phyloP scores from a whole-genome alignment of 192 early-diverging fungal genomes.

The Gaertneriomyces sp. region DNA sequence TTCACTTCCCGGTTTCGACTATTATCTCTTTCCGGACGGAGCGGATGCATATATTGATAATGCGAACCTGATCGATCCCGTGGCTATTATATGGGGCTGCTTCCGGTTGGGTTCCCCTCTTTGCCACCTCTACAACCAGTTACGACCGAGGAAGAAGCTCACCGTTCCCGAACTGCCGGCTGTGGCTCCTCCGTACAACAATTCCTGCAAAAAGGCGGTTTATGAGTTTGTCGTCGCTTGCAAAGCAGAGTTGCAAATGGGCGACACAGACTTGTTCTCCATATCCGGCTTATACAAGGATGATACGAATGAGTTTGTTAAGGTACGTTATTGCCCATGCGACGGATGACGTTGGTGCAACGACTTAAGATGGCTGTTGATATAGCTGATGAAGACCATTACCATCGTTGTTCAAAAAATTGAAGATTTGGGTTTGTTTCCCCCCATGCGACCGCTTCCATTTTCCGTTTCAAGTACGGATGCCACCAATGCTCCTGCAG shows the following conservation, averaged over 20 bases:
- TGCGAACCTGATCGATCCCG: conserved; percentile 37
- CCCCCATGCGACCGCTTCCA: conserved; percentile 45
- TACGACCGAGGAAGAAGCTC: conserved; percentile 27
- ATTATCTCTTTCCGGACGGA: conserved; percentile 51
- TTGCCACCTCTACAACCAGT: conserved; percentile 48
- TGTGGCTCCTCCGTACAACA: conserved; percentile 33
- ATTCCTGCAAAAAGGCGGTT: conserved; percentile 78
- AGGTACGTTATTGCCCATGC: conserved; percentile 50
- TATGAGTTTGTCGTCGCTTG: conserved; percentile 88
- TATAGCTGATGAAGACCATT: conserved; percentile 65
- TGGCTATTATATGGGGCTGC: conserved; percentile 41
- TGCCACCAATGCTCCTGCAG: conserved; percentile 54
- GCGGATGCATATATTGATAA: conserved; percentile 25
- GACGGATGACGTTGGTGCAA: not conserved
- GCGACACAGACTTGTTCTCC: conserved; percentile 75
- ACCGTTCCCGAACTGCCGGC: conserved; percentile 37
- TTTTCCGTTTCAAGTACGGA: conserved; percentile 30
- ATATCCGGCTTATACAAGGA: conserved; percentile 87
- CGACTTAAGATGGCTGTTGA: not conserved
- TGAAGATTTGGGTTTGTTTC: conserved; percentile 63
- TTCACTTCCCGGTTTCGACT: conserved; percentile 48
- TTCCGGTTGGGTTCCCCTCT: conserved; percentile 51
- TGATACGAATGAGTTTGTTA: conserved; percentile 95
- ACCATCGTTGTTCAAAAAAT: conserved; percentile 72
- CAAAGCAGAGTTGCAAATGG: conserved; percentile 63